Base-by-base conservation (phyloP, 768 basidiomycete genomes). In the Holtermanniella nyarrowii region DNA sequence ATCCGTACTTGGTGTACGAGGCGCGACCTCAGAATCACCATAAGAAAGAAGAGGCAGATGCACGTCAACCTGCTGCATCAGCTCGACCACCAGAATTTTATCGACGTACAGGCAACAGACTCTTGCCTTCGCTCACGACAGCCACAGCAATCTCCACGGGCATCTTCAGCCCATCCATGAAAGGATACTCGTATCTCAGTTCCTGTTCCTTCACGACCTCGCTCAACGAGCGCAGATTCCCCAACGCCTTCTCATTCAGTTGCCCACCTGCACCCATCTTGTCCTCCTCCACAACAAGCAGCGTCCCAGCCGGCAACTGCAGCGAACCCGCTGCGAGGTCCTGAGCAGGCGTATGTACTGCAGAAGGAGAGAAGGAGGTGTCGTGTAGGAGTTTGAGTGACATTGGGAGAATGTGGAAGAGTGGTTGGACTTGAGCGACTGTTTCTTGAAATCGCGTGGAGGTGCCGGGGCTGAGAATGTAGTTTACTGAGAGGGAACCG, bases 161-260 rank as follows among this genome's bases (percentile, higher is more conserved):
- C 66, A 71, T 69, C 53, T 66, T 67, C 47, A 71, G 53, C 1
- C 56, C 60, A 18, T 69, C 64, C 51, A 68, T 64, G 48, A 58
- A 71, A 5, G 70, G 70, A 49, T 65, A 71, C 42, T 68, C 61
- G 51, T 71, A 71, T 23, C 60, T 49, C 13, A 71, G 40, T 23
- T 50, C 56, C 44, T 69, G 68, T 31, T 59, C 60, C 31, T 43
- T 54, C 18, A 69, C 43, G 26, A 49, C 53, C 12, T 63, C 61
- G 14, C 53, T 48, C 45, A 71, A 37, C 1, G 62, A 58, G 40
- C 62, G 56, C 39, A 71, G 42, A 41, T 71, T 71, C 44, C 55
- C 54, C 13, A 69, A 46, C 0, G 66, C 70, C 24, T 58, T 60
- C n/a, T 69, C 66, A 11, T 66, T 54, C 46, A 71, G 49, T 26